Conservation (phyloP, 495 filamentous ascomycete species). For the Aspergillus panamensis region DNA sequence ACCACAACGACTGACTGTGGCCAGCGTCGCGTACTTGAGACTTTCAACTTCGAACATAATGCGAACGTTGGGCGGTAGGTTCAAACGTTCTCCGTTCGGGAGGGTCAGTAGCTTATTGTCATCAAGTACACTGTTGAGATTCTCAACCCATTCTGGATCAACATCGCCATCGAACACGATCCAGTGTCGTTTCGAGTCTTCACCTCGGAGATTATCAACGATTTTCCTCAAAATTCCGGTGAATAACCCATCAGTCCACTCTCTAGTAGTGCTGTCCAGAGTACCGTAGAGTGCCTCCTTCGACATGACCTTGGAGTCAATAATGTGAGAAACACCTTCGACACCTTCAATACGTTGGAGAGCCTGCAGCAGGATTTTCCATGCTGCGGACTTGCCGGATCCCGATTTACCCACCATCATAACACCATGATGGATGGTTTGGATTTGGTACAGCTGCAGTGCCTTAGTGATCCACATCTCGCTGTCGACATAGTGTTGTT, state of each 20-base stretch:
- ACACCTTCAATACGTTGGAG: constrained; percentile 85
- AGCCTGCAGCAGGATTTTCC: constrained; percentile 91
- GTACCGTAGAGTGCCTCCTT: constrained; percentile 96
- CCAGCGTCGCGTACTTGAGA: constrained; percentile 95
- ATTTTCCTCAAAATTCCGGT: constrained; percentile 97
- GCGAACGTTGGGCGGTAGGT: constrained; percentile 87
- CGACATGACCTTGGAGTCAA: constrained; percentile 99
- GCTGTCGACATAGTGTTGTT: constrained; percentile 80
- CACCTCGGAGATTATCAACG: constrained; percentile 95
- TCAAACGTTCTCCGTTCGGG: constrained; percentile 95
- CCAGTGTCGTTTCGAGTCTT: constrained; percentile 96
- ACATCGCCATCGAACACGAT: constrained; percentile 99
- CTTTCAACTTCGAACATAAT: constrained; percentile 99
- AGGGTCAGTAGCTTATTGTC: constrained; percentile 97
- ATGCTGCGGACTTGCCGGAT: constrained; percentile 89
- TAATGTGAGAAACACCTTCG: constrained; percentile 94
- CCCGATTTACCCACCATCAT: constrained; percentile 99
- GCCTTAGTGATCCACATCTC: constrained; percentile 97
- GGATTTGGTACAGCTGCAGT: constrained; percentile 94
- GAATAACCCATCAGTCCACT: constrained; percentile 98
- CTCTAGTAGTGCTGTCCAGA: constrained; percentile 90
- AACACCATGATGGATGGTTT: constrained; percentile 95
- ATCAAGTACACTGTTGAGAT: constrained; percentile 97
- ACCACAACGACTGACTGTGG: constrained; percentile 96
- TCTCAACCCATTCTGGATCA: constrained; percentile 99